phyloP scores from a whole-genome alignment of 1,139 yeast species.

The Citeromyces siamensis region DNA sequence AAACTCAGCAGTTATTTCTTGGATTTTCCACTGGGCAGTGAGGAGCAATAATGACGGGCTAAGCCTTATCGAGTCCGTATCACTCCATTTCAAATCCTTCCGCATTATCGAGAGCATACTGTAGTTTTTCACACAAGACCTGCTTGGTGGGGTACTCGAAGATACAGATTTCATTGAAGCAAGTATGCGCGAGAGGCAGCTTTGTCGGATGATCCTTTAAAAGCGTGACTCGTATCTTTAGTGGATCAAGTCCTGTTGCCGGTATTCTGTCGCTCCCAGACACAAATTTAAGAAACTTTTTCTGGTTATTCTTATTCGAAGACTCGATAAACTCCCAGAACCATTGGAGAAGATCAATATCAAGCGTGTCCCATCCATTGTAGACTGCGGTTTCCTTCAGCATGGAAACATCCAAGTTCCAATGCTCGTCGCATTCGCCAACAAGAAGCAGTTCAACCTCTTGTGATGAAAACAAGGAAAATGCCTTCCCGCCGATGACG shows the following conservation, averaged over 20 bases:
- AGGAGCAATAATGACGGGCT: no score
- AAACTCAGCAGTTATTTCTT: no score
- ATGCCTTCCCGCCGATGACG: slow-evolving; percentile 73
- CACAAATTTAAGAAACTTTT: slow-evolving; percentile 57
- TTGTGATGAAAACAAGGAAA: slow-evolving; percentile 64
- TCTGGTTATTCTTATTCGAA: slow-evolving; percentile 36
- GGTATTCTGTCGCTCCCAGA: slow-evolving; percentile 91
- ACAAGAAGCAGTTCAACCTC: slow-evolving; percentile 72
- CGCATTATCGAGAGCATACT: slow-evolving; percentile 60
- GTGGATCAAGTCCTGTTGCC: slow-evolving; percentile 75
- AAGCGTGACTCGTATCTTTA: slow-evolving; percentile 53
- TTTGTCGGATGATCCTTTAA: slow-evolving; percentile 36
- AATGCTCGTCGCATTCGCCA: slow-evolving; percentile 51
- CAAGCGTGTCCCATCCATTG: slow-evolving; percentile 40
- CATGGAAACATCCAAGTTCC: slow-evolving; percentile 47
- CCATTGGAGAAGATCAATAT: slow-evolving; percentile 45
- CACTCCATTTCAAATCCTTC: slow-evolving; percentile 78
- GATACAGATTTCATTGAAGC: slow-evolving; percentile 80
- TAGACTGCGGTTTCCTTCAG: slow-evolving; percentile 66
- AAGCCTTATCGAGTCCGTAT: no score
- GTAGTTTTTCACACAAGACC: slow-evolving; percentile 42
- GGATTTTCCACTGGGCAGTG: no score
- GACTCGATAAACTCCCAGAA: slow-evolving; percentile 66
- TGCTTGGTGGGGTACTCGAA: slow-evolving; percentile 47
- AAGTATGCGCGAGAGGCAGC: slow-evolving; percentile 83